These are phyloP conservation scores for Tillandsia fasciculata DNA, from an alignment of 176 grass and related monocot genomes.

Conservation along the genomic window DNA sequence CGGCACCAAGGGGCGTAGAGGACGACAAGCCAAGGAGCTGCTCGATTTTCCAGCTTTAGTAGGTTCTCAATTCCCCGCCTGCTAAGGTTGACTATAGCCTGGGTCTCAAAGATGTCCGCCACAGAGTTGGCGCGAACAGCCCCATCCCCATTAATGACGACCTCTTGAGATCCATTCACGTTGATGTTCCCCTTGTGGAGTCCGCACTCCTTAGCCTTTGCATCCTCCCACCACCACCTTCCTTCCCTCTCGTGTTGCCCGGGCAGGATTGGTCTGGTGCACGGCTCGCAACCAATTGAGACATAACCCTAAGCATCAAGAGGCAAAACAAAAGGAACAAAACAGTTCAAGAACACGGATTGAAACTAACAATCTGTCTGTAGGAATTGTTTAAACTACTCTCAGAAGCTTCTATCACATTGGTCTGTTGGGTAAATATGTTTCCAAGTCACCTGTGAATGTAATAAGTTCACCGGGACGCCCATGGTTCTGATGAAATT, in stretches of 20 bases:
- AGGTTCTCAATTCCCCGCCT: constrained; percentile 64
- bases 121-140: neutral
- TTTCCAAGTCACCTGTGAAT: constrained; percentile 52
- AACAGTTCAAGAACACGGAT: neutral
- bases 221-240: constrained; percentile 99
- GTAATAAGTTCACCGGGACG: constrained; percentile 80
- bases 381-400: too few relatives aligned
- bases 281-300: constrained; percentile 95
- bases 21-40: constrained; percentile 67
- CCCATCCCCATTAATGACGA: too few relatives aligned
- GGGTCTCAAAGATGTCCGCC: constrained; percentile 68
- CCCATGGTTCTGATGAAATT: constrained; percentile 89
- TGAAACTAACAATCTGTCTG: too few relatives aligned
- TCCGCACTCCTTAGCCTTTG: constrained; percentile 91
- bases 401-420: too few relatives aligned
- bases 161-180: constrained; percentile 27
- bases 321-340: neutral
- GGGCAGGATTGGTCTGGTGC: constrained; percentile 83
- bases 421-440: neutral
- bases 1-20: constrained; percentile 83
- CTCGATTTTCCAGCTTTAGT: constrained; percentile 42
- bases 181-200: constrained; percentile 96
- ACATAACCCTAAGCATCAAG: constrained; percentile 50
- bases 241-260: constrained; percentile 94
- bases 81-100: constrained; percentile 51